Percentiles rank a stretch among this genome's conserved stretches.
phyloP scores from a whole-genome alignment of 108 stramenopile species.

The Cyclotella distinguenda region DNA sequence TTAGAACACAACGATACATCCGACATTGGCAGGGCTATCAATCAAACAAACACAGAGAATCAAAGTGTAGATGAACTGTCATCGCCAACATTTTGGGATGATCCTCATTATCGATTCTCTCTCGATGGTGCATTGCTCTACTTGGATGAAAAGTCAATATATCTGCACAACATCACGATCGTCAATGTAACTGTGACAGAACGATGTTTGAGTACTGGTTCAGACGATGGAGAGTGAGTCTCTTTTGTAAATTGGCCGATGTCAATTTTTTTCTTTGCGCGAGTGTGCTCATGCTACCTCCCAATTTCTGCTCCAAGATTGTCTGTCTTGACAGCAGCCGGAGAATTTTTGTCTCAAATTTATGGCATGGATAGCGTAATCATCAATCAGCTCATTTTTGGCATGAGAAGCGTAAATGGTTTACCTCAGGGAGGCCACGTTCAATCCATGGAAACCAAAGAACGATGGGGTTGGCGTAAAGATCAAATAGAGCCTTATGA shows the following conservation, averaged over 20 bases:
- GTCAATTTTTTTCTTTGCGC: constrained; percentile 1
- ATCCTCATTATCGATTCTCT: constrained; percentile 47
- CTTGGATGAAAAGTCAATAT: constrained; percentile 39
- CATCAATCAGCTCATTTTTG: constrained; percentile 71
- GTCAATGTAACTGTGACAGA: constrained; percentile 57
- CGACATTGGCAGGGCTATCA: neutral
- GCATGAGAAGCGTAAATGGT: constrained; percentile 41
- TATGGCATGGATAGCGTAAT: constrained; percentile 69
- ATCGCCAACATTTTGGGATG: constrained; percentile 47
- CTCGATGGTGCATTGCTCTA: constrained; percentile 46
- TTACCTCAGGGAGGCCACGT: constrained; percentile 33
- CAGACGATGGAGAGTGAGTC: constrained; percentile 42
- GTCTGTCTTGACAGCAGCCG: constrained; percentile 24
- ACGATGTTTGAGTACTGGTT: constrained; percentile 50
- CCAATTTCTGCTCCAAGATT: constrained; percentile 8
- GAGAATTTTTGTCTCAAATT: constrained; percentile 48
- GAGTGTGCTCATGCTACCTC: neutral
- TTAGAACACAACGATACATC: no score
- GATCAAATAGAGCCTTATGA: constrained; percentile 46
- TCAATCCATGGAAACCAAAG: constrained; percentile 46
- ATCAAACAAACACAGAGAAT: neutral
- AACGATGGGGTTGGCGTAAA: constrained; percentile 57
- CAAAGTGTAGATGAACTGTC: constrained; percentile 19
- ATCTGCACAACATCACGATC: constrained; percentile 43
- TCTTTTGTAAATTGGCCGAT: neutral